A percentile compares a stretch with the other conserved stretches of the same genome.
Conservation (phyloP, 495 filamentous ascomycete genomes). For the Terfezia claveryi region DNA sequence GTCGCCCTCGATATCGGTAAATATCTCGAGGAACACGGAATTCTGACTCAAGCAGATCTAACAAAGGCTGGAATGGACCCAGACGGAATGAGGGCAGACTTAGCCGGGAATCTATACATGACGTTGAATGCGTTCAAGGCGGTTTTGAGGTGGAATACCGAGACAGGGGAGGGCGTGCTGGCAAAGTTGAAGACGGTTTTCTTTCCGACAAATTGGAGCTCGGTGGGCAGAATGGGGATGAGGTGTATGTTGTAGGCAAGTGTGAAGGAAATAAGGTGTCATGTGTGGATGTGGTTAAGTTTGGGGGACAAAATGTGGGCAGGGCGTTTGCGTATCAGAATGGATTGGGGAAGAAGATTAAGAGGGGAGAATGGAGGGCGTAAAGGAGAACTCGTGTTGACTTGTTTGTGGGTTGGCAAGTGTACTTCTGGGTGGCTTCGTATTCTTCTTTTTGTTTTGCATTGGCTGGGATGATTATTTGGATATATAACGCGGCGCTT, state of each 20-base stretch:
- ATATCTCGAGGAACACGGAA: neutral
- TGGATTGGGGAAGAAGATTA: neutral
- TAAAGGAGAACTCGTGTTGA: too few species aligned
- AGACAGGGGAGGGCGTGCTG: neutral
- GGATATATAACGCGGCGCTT: too few species aligned
- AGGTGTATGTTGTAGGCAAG: constrained; percentile 6
- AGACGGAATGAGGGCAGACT: constrained; percentile 9
- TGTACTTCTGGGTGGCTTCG: neutral
- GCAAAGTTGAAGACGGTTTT: constrained; percentile 3
- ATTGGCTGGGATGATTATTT: neutral
- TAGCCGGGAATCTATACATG: constrained; percentile 6
- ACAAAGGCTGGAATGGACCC: constrained; percentile 2
- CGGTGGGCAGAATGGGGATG: constrained; percentile 9
- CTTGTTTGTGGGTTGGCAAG: neutral
- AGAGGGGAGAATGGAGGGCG: neutral
- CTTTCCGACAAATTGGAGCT: constrained; percentile 9
- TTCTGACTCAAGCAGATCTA: neutral
- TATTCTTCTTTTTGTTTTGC: neutral
- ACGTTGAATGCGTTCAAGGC: constrained; percentile 5
- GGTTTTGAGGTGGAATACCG: constrained; percentile 8
- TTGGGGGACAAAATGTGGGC: neutral
- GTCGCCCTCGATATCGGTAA: constrained; percentile 4
- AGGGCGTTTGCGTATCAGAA: neutral
- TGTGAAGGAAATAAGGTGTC: neutral
- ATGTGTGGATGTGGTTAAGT: constrained; percentile 4